Conservation (phyloP, 2,329 filamentous ascomycete genomes). For the Botrytis porri region DNA sequence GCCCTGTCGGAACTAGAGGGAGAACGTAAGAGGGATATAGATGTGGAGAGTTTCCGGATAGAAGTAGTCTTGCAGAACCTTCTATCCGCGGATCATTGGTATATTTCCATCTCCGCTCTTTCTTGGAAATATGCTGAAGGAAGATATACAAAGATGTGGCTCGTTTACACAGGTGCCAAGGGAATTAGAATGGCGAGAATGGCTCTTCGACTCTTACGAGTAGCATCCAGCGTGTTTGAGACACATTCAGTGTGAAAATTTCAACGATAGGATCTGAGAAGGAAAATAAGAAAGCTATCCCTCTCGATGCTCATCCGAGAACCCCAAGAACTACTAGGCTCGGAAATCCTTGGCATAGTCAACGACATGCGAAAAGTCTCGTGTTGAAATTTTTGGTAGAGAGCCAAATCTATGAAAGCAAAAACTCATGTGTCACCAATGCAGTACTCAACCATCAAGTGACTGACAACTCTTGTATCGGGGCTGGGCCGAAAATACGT, state of each 20-base stretch:
- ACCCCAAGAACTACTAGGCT: neutral
- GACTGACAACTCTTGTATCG: neutral
- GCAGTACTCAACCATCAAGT: neutral
- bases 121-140: neutral
- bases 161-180: neutral
- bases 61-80: too few relatives aligned
- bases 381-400: neutral
- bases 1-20: too few relatives aligned
- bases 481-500: neutral
- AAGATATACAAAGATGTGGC: neutral
- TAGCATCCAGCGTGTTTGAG: neutral
- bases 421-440: neutral
- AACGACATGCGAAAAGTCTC: neutral
- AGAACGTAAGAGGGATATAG: neutral
- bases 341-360: neutral
- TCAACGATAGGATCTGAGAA: neutral
- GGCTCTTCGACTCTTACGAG: too few relatives aligned
- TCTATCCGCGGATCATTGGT: neutral
- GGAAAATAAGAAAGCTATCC: neutral
- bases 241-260: fast-evolving
- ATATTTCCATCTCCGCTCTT: neutral
- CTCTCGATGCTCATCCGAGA: neutral
- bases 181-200: neutral
- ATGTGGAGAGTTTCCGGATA: neutral
- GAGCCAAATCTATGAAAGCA: neutral